phyloP scores from a whole-genome alignment of 805 yeast species.

The Candida hungchunana region DNA sequence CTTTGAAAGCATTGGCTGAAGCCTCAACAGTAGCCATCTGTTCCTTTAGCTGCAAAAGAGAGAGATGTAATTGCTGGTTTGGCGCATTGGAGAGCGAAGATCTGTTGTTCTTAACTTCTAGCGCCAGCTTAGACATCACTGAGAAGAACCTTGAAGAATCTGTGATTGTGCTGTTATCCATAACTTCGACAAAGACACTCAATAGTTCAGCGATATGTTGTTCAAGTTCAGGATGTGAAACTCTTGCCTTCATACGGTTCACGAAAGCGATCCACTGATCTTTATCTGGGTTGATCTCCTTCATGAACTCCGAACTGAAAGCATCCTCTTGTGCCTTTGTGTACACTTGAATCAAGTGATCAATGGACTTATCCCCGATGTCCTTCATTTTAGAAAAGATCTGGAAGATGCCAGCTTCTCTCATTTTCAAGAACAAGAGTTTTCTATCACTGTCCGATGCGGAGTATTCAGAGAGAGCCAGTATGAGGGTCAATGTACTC shows the following conservation, averaged over 20 bases:
- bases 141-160: constrained; percentile 46
- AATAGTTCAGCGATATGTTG: constrained; percentile 57
- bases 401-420: constrained; percentile 34
- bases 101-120: constrained; percentile 33
- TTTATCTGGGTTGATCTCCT: constrained; percentile 26
- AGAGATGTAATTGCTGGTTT: constrained; percentile 54
- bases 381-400: constrained; percentile 33
- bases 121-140: constrained; percentile 45
- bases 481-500: constrained; percentile 20
- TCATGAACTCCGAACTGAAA: constrained; percentile 14
- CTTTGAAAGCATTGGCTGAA: constrained; percentile 58
- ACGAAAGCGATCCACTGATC: constrained; percentile 12
- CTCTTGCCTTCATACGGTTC: constrained; percentile 23
- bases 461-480: constrained; percentile 23
- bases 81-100: constrained; percentile 38
- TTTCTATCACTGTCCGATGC: constrained; percentile 25
- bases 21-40: constrained; percentile 72
- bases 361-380: constrained; percentile 36
- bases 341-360: constrained; percentile 22
- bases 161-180: constrained; percentile 40
- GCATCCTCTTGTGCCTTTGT: constrained; percentile 15
- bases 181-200: constrained; percentile 49
- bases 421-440: constrained; percentile 28
- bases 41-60: constrained; percentile 59
- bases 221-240: constrained; percentile 51